phyloP scores from a whole-genome alignment of 1,284 basidiomycete genomes.

The Cryptococcus sp. region DNA sequence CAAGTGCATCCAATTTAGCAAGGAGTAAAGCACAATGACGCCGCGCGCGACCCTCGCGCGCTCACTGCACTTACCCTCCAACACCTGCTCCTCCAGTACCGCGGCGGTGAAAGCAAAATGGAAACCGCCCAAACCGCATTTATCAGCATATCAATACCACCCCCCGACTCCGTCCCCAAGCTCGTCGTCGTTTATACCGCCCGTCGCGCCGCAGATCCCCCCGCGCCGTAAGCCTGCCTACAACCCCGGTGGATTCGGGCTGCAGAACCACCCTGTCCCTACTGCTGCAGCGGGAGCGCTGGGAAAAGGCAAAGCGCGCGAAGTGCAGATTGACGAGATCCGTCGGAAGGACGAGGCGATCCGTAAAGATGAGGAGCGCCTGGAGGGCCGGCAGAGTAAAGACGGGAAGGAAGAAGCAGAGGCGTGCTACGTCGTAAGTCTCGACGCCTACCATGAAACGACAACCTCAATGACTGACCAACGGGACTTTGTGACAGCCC shows the following conservation, averaged over 20 bases:
- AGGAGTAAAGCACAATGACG: slow-evolving; percentile 11
- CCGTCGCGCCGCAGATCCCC: slow-evolving; percentile 45
- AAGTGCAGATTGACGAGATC: slow-evolving; percentile 24
- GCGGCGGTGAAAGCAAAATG: slow-evolving; percentile 12
- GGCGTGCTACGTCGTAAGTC: slow-evolving; percentile 53
- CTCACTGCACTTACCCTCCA: slow-evolving; percentile 17
- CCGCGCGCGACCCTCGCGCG: slow-evolving; percentile 22
- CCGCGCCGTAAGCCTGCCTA: slow-evolving; percentile 46
- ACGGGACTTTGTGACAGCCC: slow-evolving; percentile 27
- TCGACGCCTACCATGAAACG: no score
- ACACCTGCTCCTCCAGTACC: slow-evolving; percentile 1
- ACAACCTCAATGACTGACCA: no score
- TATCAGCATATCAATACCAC: slow-evolving; percentile 22
- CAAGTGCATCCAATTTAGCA: no score
- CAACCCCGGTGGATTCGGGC: slow-evolving; percentile 50
- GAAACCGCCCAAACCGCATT: slow-evolving; percentile 35
- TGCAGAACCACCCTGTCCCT: slow-evolving; percentile 31
- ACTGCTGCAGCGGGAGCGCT: slow-evolving; percentile 13
- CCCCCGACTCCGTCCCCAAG: slow-evolving; percentile 10
- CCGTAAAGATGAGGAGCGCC: slow-evolving; percentile 23
- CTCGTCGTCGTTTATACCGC: slow-evolving; percentile 18
- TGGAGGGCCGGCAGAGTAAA: slow-evolving; percentile 25
- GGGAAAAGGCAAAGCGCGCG: slow-evolving; percentile 28
- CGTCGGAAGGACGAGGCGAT: slow-evolving; percentile 29
- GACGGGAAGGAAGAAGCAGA: slow-evolving; percentile 48